phyloP scores from a whole-genome alignment of 306 rosid species.

The Vigna reflexopilosa region DNA sequence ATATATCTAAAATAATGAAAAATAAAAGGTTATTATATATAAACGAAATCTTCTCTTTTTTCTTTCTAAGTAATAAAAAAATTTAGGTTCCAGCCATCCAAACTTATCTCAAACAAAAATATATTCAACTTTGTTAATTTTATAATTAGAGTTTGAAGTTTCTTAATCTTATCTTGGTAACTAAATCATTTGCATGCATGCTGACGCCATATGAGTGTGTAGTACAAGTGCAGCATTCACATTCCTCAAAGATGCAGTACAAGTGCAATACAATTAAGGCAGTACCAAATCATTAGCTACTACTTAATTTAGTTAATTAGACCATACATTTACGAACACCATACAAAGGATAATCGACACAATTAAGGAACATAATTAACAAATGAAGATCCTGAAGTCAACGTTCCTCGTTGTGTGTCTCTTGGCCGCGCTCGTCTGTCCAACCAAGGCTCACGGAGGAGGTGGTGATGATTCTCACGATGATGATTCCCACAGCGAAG shows the following conservation, averaged over 20 bases:
- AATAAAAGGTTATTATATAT: too few relatives aligned
- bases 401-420: constrained; percentile 48
- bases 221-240: constrained; percentile 32
- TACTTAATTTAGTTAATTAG: not conserved
- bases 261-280: constrained; percentile 37
- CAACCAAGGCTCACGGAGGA: constrained; percentile 62
- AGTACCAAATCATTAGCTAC: not conserved
- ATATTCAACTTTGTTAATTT: too few relatives aligned
- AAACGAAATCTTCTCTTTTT: too few relatives aligned
- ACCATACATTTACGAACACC: not conserved
- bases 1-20: too few relatives aligned
- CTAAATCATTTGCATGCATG: constrained; percentile 1
- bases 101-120: too few relatives aligned
- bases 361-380: too few relatives aligned
- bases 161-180: too few relatives aligned
- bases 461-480: not conserved
- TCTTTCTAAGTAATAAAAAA: too few relatives aligned
- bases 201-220: constrained; percentile 30
- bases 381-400: constrained; percentile 56
- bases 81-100: too few relatives aligned
- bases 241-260: not conserved
- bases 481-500: not conserved
- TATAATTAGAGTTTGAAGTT: too few relatives aligned
- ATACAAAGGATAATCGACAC: not conserved
- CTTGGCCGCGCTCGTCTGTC: constrained; percentile 38